Base-by-base conservation (phyloP, 2,329 filamentous ascomycete genomes). In the Penicillium sp. region DNA sequence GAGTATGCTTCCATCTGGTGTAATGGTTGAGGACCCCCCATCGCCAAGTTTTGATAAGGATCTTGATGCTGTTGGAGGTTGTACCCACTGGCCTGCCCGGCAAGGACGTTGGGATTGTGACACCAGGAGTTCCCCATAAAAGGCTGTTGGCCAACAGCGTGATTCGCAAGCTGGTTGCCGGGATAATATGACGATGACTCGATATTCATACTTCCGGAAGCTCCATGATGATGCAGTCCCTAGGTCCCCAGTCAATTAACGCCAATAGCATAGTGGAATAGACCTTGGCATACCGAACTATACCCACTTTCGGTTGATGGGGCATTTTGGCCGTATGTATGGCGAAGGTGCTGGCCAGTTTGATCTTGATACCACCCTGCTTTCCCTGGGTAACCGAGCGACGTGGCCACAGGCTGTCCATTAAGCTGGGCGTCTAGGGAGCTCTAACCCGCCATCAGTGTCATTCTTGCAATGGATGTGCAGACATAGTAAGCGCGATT, bases 401-500 rank as follows among this genome's bases (percentile, higher is more conserved):
- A 47, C 37, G 63, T 42, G 15, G 55, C 53, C n/a, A 46, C 52
- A 20, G 45, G 37, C 45, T 59, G 55, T 35, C 45, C 54, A 55
- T 62, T 57, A 33, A 59, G 42, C 25, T 59, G 61, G 43, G 64
- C 48, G 52, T 59, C 43, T 44, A 65, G 53, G 37, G 63, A 62
- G 59, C 55, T 68, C 66, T 68, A 65, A 58, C 51, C 57, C 53
- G 51, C 50, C 53, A 64, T 70, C 66, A 70, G 66, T 62, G 57
- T 58, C 57, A 61, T 46, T 59, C 53, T 62, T 57, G 37, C 29
- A 58, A 59, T 44, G 53, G 33, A 58, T 48, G 49, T 55, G 59
- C 41, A 57, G 57, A 62, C 54, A 59, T 57, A 55, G 61, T 59
- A 58, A 61, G 62, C 55, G 54, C 50, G 50, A 59, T 59, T 58